Base-by-base conservation (phyloP, 2,329 filamentous ascomycete species). In the Colletotrichum sp. region DNA sequence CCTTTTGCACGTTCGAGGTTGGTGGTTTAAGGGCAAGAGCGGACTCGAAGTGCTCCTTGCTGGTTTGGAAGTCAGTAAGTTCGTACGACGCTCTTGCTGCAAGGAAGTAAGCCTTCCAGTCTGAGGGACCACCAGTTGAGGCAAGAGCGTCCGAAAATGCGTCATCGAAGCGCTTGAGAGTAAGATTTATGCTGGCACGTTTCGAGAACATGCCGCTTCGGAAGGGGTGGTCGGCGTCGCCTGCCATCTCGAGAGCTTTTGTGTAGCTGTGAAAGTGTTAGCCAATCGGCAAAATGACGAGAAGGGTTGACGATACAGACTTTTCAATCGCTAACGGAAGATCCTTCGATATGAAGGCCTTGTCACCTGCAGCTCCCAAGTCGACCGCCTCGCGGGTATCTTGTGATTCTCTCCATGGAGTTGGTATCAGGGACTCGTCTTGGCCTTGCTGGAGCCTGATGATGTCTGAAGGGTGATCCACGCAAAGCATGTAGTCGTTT, bases 401-500 rank as follows among this genome's bases (percentile, higher is more conserved):
- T 6, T 28, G 28, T 5, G 13, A 79, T 16, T 80, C 77, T 3
- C 75, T 69, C 26, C 72, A 76, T 3, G 1, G 10, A 1, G 30
- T 49, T 15, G 73, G 70, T 16, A 73, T 55, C 3, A 76, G 32
- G 2, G 57, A 18, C 6, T 84, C 81, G 13, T 80, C 79, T 12
- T 82, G 83, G 8, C 76, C 75, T 26, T 72, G 78, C 4, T 80
- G 70, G 18, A 86, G 73, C 2, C 82, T 76, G 2, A 84, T 68
- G 9, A 83, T 79, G 64, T 85, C 84, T 0, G 83, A 82, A 0
- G 83, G 83, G 49, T 86, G 84, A 26, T 85, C 84, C 8, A 85
- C 81, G 59, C 82, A 84, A 26, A 86, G 80, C 79, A 84, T 80
- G 34, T 79, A 81, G 60, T 85, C 82, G 26, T 78, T 71, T 4